A percentile compares a stretch with the other conserved stretches of the same genome.
phyloP scores from a whole-genome alignment of 75 land plant species.

The Adiantum capillusveneris region DNA sequence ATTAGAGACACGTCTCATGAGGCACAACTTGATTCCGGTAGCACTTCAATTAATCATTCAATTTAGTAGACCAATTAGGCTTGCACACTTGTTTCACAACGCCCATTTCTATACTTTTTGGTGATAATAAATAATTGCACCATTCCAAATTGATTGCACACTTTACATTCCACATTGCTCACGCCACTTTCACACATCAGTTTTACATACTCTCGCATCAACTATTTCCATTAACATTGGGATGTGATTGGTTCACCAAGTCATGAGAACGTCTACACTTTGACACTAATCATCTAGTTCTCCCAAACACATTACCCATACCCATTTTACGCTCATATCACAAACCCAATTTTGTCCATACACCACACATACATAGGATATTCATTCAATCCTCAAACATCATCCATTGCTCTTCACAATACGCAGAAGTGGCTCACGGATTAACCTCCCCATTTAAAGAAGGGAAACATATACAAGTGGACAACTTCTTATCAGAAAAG shows the following conservation, averaged over 20 bases:
- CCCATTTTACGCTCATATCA: too few species aligned
- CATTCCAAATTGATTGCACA: not conserved
- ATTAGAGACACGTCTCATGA: not conserved
- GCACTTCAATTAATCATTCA: not conserved
- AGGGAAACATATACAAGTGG: too few species aligned
- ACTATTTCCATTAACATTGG: slow-evolving; percentile 1
- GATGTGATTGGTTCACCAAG: not conserved
- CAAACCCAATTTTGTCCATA: too few species aligned
- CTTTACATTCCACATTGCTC: not conserved
- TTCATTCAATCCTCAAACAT: too few species aligned
- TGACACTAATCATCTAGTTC: not conserved
- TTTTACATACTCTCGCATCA: not conserved
- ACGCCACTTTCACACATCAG: not conserved
- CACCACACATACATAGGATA: too few species aligned
- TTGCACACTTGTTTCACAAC: not conserved
- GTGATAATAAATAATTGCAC: not conserved
- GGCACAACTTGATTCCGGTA: not conserved
- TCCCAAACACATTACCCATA: too few species aligned
- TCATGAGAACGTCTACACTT: not conserved
- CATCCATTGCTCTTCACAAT: too few species aligned
- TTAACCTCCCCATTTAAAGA: too few species aligned
- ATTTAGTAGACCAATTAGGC: not conserved
- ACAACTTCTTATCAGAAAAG: too few species aligned
- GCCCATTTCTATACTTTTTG: not conserved
- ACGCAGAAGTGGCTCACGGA: too few species aligned